Base-by-base conservation (phyloP, 2,329 filamentous ascomycete genomes). In the Aureobasidium sp. region DNA sequence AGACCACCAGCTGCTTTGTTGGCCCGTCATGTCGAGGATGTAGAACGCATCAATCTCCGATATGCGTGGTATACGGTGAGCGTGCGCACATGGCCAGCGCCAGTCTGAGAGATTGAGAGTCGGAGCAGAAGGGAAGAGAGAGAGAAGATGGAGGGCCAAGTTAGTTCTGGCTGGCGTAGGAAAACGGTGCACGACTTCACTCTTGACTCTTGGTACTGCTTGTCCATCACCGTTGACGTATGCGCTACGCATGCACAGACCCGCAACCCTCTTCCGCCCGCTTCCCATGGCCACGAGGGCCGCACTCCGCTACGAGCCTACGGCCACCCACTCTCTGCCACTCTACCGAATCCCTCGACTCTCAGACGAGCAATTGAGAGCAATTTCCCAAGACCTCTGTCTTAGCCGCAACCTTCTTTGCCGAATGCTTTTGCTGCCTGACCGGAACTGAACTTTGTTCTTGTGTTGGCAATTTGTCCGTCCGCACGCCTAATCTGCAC, bases 1-100 rank as follows among this genome's bases (percentile, higher is more conserved):
- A 26, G 57, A 50, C 57, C 57, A 60, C 57, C 57, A 60, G 44
- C 46, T 60, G 55, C 55, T 58, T 34, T 58, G 55, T 58, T 58
- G 55, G 9, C 42, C 32, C 55, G 55, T 47, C 55, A 58, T 58
- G 42, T 46, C 29, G 15, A 26, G 29, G 27, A 10, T 13, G 20
- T 32, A 27, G 42, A 20, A 47, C 42, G 42, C 41, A 48, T 58
- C 55, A 58, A 48, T 58, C 20, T 39, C 42, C 39, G 20, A 39
- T 44, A 15, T 44, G 52, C 27, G 53, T 44, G 34, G 41, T 44
- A 27, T 48, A 27, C 17, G 26, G 46, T 48, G 29, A 27, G 27
- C 17, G 29, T 26, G 42, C 53, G 29, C 12, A 46, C 53, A 57
- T 57, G 53, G 39, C 53, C 39, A 57, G 53, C 39, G 51, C 36